Evolutionary conservation across 768 basidiomycete genomes (phyloP), one percentile per base, ranked within the genome.

Genomic region (Russula earlei): DNA sequence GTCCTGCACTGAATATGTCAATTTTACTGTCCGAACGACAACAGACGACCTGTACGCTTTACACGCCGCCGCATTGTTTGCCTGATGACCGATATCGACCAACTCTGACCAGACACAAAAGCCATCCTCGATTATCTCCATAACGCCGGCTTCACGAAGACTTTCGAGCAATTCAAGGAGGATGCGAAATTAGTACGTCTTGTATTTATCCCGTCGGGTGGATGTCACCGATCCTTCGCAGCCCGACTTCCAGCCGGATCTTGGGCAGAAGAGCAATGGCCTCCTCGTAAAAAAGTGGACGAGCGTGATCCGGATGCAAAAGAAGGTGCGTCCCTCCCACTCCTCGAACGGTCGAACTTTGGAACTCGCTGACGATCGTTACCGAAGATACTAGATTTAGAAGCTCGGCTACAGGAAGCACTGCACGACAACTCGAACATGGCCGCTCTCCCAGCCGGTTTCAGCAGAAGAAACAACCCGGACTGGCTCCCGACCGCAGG

Each of bases 321-420:
- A 61, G 54, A 64, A 66, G 55, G 59, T 49, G 19, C 27, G 44
- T 19, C 40, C n/a, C 33, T 58, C 24, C 44, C 53, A 12, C 17
- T 27, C 31, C 38, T 22, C 6, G 15, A 27, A 3, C n/a, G n/a
- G 31, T 20, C 22, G 7, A 15, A 37, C 17, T 20, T 36, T 19
- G n/a, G 17, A 34, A 31, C 29, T 17, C 14, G n/a, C 27, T 41
- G 36, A 43, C 19, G 14, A 37, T 27, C 9, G 17, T 31, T 17
- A 36, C 20, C 19, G 12, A 62, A 83, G 82, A 82, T 84, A 53
- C 75, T 83, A 74, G 82, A 83, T 58, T 70, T 84, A 24, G 82
- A 83, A 67, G 66, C 74, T 8, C 74, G 77, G 11, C 76, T 81
- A 49, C 68, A 78, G 5, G 71, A 77, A 49, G 71, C 80, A 31